Percentiles rank a stretch among this genome's conserved stretches.
These are phyloP conservation scores for Naganishia antarctica DNA, from an alignment of 768 basidiomycete species.

Conservation along the genomic window DNA sequence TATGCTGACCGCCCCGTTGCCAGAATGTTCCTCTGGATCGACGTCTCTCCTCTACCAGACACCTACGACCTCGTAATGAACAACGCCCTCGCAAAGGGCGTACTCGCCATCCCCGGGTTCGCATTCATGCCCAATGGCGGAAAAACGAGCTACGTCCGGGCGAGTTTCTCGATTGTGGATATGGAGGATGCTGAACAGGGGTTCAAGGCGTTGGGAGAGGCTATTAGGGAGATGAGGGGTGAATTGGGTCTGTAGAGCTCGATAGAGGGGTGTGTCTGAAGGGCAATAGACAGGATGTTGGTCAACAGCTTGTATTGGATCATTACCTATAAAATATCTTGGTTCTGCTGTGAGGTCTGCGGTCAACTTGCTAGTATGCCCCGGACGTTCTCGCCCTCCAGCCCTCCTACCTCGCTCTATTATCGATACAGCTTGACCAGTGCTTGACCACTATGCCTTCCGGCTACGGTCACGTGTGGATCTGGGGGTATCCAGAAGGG, in stretches of 20 bases:
- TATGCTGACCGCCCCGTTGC: neutral
- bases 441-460: too few relatives aligned
- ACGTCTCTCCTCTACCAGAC: constrained; percentile 56
- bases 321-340: too few relatives aligned
- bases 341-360: too few relatives aligned
- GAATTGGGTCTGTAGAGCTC: constrained; percentile 26
- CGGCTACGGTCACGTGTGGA: too few relatives aligned
- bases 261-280: too few relatives aligned
- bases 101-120: constrained; percentile 78
- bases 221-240: constrained; percentile 47
- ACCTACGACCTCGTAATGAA: constrained; percentile 67
- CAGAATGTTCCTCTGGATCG: constrained; percentile 78
- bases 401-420: too few relatives aligned
- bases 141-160: constrained; percentile 70
- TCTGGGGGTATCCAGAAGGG: too few relatives aligned
- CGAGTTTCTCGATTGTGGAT: constrained; percentile 62
- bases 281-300: too few relatives aligned
- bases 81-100: constrained; percentile 71
- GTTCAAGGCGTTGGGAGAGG: constrained; percentile 58
- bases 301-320: too few relatives aligned
- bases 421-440: too few relatives aligned
- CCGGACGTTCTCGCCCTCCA: too few relatives aligned
- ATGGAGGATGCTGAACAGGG: constrained; percentile 66
- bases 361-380: too few relatives aligned
- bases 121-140: constrained; percentile 67